Evolutionary conservation across 352 stramenopile genomes (phyloP).

Genomic region (Pythium phragmitis): DNA sequence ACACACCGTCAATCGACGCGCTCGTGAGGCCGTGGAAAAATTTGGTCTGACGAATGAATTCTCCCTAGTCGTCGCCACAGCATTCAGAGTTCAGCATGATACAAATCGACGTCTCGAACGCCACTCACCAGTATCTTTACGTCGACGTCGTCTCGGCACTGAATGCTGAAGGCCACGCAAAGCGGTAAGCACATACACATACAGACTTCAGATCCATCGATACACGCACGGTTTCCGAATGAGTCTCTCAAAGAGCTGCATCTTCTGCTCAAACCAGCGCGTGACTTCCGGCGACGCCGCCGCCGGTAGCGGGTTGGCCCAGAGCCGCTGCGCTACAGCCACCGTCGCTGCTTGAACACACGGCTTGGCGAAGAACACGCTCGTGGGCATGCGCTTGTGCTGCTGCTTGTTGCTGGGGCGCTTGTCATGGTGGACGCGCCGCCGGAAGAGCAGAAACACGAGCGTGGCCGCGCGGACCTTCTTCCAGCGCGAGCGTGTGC

Average conservation of each 20-base stretch:
- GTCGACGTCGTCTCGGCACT: slow-evolving; percentile 45
- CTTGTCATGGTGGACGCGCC: slow-evolving; percentile 13
- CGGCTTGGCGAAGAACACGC: slow-evolving; percentile 17
- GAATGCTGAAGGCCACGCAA: slow-evolving; percentile 23
- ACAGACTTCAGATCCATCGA: no score
- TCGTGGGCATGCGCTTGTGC: slow-evolving; percentile 16
- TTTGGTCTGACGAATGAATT: slow-evolving; percentile 37
- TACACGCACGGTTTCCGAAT: slow-evolving; percentile 31
- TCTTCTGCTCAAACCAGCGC: slow-evolving; percentile 28
- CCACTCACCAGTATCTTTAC: slow-evolving; percentile 44
- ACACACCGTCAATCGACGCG: slow-evolving; percentile 40
- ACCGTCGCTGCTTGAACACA: slow-evolving; percentile 4
- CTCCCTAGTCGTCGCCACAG: slow-evolving; percentile 18
- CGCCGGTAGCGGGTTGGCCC: not conserved
- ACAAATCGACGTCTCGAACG: not conserved
- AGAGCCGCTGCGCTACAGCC: slow-evolving; percentile 13
- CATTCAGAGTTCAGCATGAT: not conserved
- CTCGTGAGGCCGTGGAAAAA: slow-evolving; percentile 35
- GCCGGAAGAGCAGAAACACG: slow-evolving; percentile 32
- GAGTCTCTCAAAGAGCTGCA: slow-evolving; percentile 31
- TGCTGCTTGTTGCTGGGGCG: slow-evolving; percentile 6
- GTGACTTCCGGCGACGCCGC: slow-evolving; percentile 11
- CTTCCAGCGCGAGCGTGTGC: slow-evolving; percentile 27
- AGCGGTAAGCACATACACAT: not conserved
- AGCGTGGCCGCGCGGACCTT: slow-evolving; percentile 35